These are phyloP conservation scores for Lepidium didymum DNA, from an alignment of 345 rosid genomes.

Conservation along the genomic window DNA sequence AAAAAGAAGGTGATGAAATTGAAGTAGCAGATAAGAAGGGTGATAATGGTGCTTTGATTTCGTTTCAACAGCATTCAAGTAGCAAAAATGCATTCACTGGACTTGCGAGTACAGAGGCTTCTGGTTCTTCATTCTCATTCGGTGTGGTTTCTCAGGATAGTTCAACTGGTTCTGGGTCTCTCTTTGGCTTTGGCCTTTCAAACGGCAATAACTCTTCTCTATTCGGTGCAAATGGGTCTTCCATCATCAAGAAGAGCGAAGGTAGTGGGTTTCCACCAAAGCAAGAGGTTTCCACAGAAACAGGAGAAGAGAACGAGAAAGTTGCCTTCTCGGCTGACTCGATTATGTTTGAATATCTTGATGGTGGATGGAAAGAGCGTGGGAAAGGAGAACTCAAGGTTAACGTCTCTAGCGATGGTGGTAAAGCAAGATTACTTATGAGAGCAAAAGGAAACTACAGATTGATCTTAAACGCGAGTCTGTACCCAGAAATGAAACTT, in stretches of 20 bases:
- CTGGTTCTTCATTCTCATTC: constrained; percentile 61
- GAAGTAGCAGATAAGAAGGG: constrained; percentile 39
- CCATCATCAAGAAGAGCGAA: constrained; percentile 53
- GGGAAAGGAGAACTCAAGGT: constrained; percentile 95
- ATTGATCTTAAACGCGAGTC: constrained; percentile 81
- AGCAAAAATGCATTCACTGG: constrained; percentile 92
- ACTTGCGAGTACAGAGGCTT: constrained; percentile 83
- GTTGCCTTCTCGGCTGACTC: constrained; percentile 76
- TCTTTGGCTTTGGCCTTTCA: constrained; percentile 49
- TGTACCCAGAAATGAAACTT: constrained; percentile 90
- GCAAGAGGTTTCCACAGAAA: constrained; percentile 81
- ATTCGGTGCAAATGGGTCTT: constrained; percentile 40
- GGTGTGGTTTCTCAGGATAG: constrained; percentile 51
- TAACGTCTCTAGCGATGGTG: constrained; percentile 55
- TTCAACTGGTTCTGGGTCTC: constrained; percentile 40
- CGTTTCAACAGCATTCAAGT: constrained; percentile 94
- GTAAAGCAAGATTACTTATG: constrained; percentile 75
- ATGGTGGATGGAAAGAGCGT: constrained; percentile 91
- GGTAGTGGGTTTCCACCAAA: constrained; percentile 50
- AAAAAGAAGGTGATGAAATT: constrained; percentile 31
- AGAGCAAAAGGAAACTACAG: constrained; percentile 88
- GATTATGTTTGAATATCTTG: constrained; percentile 58
- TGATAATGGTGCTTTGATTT: constrained; percentile 47
- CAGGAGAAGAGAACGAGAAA: constrained; percentile 91
- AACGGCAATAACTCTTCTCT: constrained; percentile 59